Base-by-base conservation (phyloP, 2,329 filamentous ascomycete species). In the Colletotrichum musicola region DNA sequence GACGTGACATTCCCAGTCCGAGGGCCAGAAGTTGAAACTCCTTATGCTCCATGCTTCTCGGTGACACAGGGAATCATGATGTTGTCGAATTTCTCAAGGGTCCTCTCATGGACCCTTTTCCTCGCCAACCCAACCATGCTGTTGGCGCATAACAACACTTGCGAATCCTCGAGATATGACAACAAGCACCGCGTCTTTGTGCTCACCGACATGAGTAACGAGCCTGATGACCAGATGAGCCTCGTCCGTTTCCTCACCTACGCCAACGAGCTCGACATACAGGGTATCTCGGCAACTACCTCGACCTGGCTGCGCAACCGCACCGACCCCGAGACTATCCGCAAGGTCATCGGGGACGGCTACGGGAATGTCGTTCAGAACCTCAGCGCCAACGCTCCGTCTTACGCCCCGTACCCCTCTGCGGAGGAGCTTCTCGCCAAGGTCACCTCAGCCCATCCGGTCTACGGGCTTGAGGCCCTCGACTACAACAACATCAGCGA, bases 311-410 rank as follows among this genome's bases (percentile, higher is more conserved):
- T 84, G 74, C 80, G 75, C 60, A 76, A 74, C 27, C 77, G 78
- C 20, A 75, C 79, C 35, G 76, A 78, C 64, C 77, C 81, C 14
- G 74, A 83, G 59, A 77, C 82, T 30, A 83, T 85, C 72, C 74
- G 77, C 63, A 77, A 78, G 44, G 57, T 60, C 18, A 82, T 84
- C 46, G 59, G 84, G 54, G 74, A 83, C 56, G 81, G 79, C 6
- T 85, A 85, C 68, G 78, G 71, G 1, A 71, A 78, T n/a, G 81
- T 81, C 1, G 77, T 80, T 16, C 79, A 81, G 14, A 88, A 84
- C 64, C 76, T 88, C 5, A 84, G 84, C 60, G 71, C 72, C 3
- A 85, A 87, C 70, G 81, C 79, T 3, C 83, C 84, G 63, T 79
- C 80, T 0, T 79, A 84, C 59, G 75, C 77, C 5, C 74, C 74